Conservation (phyloP, 345 rosid genomes). For the Hibiscus syriacus region DNA sequence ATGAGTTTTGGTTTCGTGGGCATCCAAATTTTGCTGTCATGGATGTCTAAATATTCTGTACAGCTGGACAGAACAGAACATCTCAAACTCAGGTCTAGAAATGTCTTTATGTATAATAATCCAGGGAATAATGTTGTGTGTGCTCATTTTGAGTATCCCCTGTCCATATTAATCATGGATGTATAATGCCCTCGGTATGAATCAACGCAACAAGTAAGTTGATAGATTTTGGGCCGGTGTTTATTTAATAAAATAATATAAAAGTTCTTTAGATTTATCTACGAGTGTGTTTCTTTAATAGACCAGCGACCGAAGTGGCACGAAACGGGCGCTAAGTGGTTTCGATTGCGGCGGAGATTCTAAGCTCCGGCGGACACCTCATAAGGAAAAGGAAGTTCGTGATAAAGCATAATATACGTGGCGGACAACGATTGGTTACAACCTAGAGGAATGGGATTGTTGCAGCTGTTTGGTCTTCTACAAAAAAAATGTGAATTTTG, state of each 20-base stretch:
- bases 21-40: too few relatives aligned
- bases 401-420: neutral
- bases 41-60: too few relatives aligned
- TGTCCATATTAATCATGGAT: too few relatives aligned
- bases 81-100: too few relatives aligned
- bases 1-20: too few relatives aligned
- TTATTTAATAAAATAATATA: neutral
- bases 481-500: neutral
- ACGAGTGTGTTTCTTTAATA: neutral
- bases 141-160: too few relatives aligned
- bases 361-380: neutral
- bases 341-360: neutral
- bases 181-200: too few relatives aligned
- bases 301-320: neutral
- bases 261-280: neutral
- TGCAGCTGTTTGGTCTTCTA: neutral
- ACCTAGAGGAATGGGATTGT: neutral
- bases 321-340: neutral
- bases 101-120: too few relatives aligned
- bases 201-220: too few relatives aligned
- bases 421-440: neutral
- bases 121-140: too few relatives aligned
- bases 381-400: neutral
- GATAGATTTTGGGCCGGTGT: too few relatives aligned
- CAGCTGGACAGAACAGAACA: too few relatives aligned